Conservation (phyloP, 306 rosid species). For the Cucumis cinereus region DNA sequence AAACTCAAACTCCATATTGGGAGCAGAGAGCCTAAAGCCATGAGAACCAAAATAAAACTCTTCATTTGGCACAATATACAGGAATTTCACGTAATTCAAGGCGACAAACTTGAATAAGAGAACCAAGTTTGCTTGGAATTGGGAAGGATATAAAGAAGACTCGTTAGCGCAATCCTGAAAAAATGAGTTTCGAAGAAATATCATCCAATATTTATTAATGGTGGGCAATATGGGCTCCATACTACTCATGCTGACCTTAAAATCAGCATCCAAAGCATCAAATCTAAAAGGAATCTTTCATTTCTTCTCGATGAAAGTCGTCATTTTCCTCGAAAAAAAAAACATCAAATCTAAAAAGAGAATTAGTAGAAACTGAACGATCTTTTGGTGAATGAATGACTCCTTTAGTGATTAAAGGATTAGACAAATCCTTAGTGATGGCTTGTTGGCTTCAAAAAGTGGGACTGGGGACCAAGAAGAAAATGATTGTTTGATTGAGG, state of each 20-base stretch:
- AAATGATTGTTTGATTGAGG: no score
- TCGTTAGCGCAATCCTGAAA: no score
- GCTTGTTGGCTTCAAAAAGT: not conserved
- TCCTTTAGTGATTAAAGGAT: not conserved
- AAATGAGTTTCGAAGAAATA: no score
- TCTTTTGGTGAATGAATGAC: not conserved
- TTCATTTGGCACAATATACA: not conserved
- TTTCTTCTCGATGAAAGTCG: no score
- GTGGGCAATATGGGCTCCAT: no score
- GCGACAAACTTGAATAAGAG: not conserved
- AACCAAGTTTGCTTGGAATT: not conserved
- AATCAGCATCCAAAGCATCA: not conserved
- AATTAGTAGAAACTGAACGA: not conserved
- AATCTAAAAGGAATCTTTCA: not conserved
- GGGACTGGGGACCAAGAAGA: not conserved
- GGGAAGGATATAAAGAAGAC: no score
- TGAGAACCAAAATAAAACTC: not conserved
- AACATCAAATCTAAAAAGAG: not conserved
- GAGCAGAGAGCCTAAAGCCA: not conserved
- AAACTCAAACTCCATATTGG: not conserved
- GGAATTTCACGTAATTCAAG: not conserved
- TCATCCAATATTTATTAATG: no score
- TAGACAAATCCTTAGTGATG: not conserved
- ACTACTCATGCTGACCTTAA: not conserved
- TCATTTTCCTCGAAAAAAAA: no score